Conservation (phyloP, 805 yeast species). For the Kluyveromyces nonfermentans region DNA sequence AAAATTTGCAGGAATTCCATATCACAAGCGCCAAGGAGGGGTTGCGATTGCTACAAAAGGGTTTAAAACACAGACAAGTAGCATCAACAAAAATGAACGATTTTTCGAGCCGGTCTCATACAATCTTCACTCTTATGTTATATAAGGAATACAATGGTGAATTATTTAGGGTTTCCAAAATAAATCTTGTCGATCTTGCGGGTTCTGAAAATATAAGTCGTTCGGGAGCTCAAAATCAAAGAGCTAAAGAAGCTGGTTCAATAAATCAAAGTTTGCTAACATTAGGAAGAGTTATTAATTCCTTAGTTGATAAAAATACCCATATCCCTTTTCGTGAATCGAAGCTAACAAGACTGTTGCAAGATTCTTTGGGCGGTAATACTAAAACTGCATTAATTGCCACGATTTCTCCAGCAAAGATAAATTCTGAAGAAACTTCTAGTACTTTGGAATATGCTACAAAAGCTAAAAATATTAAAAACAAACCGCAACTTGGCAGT, state of each 20-base stretch:
- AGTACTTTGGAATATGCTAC: slow-evolving; percentile 84
- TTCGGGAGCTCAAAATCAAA: slow-evolving; percentile 77
- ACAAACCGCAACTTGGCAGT: slow-evolving; percentile 57
- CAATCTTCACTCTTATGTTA: slow-evolving; percentile 58
- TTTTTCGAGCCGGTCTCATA: slow-evolving; percentile 65
- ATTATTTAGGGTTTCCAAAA: slow-evolving; percentile 49
- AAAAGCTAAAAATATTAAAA: slow-evolving; percentile 72
- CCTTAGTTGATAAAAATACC: slow-evolving; percentile 48
- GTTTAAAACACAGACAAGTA: slow-evolving; percentile 51
- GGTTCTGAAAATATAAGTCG: slow-evolving; percentile 86
- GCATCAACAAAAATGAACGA: slow-evolving; percentile 71
- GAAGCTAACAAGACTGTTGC: slow-evolving; percentile 62
- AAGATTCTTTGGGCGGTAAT: slow-evolving; percentile 79
- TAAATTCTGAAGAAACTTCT: slow-evolving; percentile 70
- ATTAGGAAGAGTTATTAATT: slow-evolving; percentile 80
- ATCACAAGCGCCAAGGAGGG: slow-evolving; percentile 50
- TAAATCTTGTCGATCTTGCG: slow-evolving; percentile 87
- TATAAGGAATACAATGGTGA: slow-evolving; percentile 43
- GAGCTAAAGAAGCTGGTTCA: slow-evolving; percentile 91
- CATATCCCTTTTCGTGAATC: slow-evolving; percentile 86
- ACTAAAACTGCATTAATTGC: slow-evolving; percentile 84
- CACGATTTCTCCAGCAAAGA: slow-evolving; percentile 74
- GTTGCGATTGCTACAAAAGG: slow-evolving; percentile 42
- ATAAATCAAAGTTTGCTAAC: slow-evolving; percentile 84
- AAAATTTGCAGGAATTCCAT: slow-evolving; percentile 54